A percentile compares a stretch with the other conserved stretches of the same genome.
These are phyloP conservation scores for Rhododendron henanense DNA, from an alignment of 148 eudicot species.

Conservation along the genomic window DNA sequence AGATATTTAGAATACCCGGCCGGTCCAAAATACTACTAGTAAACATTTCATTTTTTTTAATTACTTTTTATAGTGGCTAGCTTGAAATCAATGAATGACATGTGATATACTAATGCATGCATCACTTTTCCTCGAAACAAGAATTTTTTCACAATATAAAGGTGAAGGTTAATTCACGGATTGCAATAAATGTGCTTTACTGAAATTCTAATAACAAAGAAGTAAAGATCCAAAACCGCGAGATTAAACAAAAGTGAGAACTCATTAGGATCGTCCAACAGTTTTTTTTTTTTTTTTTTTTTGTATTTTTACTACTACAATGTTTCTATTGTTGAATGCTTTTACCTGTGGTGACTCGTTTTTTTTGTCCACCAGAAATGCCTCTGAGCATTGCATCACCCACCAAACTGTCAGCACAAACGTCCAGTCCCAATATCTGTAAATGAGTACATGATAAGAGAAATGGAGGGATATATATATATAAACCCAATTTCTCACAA, in stretches of 20 bases:
- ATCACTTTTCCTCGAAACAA: too few relatives aligned
- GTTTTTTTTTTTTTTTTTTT: too few relatives aligned
- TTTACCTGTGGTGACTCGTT: conserved; percentile 56
- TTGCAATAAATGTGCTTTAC: not conserved
- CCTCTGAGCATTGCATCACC: conserved; percentile 63
- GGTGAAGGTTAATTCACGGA: not conserved
- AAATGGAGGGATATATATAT: not conserved
- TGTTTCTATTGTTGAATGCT: not conserved
- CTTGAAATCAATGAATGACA: too few relatives aligned
- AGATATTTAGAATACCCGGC: not conserved
- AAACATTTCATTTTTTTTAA: too few relatives aligned
- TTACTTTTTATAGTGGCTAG: too few relatives aligned
- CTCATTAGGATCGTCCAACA: not conserved
- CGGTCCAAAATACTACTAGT: not conserved
- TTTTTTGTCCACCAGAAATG: conserved; percentile 63
- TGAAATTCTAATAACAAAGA: too few relatives aligned
- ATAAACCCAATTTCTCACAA: not conserved
- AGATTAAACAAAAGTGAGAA: too few relatives aligned
- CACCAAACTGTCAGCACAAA: conserved; percentile 63
- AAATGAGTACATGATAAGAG: not conserved
- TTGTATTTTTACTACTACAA: not conserved
- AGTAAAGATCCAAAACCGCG: not conserved
- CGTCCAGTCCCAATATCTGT: conserved; percentile 60
- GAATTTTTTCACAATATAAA: too few relatives aligned
- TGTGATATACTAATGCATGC: too few relatives aligned